phyloP scores from a whole-genome alignment of 768 basidiomycete species.

The Pulveroboletus sp. region DNA sequence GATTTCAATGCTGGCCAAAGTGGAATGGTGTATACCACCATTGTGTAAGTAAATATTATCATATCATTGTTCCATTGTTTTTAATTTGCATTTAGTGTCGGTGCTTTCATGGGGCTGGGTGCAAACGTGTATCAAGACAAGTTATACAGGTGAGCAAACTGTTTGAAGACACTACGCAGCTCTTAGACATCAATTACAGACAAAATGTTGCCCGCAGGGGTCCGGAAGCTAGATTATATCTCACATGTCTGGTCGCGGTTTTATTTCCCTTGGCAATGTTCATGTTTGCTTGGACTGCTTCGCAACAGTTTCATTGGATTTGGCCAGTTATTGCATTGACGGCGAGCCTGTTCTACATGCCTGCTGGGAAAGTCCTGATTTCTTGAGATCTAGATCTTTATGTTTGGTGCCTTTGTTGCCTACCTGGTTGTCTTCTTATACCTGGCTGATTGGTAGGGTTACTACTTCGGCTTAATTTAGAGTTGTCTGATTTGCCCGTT shows the following conservation, averaged over 20 bases:
- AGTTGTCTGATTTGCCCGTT: constrained; percentile 6
- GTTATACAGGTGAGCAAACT: constrained; percentile 38
- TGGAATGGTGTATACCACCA: constrained; percentile 54
- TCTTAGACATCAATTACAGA: constrained; percentile 24
- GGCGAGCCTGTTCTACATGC: background rate
- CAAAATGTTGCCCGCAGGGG: constrained; percentile 30
- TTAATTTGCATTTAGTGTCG: constrained; percentile 38
- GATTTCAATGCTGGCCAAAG: constrained; percentile 55
- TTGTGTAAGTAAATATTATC: constrained; percentile 39
- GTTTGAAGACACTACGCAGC: background rate
- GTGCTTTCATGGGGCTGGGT: constrained; percentile 42
- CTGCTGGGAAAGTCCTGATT: background rate
- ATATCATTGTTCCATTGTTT: background rate
- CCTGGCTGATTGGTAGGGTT: constrained; percentile 52
- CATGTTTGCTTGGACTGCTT: constrained; percentile 67
- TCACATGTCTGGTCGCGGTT: constrained; percentile 48
- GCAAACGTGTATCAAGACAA: constrained; percentile 43
- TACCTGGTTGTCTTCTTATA: constrained; percentile 55
- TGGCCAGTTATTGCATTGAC: constrained; percentile 27
- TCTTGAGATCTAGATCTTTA: constrained; percentile 35
- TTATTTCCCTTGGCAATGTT: constrained; percentile 56
- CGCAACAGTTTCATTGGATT: constrained; percentile 53
- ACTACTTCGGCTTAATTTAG: background rate
- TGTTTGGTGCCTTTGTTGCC: constrained; percentile 47
- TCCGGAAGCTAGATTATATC: constrained; percentile 56